Percentiles rank a stretch among this genome's conserved stretches.
phyloP scores from a whole-genome alignment of 768 basidiomycete genomes.

The Hemileccinum rubropunctum region DNA sequence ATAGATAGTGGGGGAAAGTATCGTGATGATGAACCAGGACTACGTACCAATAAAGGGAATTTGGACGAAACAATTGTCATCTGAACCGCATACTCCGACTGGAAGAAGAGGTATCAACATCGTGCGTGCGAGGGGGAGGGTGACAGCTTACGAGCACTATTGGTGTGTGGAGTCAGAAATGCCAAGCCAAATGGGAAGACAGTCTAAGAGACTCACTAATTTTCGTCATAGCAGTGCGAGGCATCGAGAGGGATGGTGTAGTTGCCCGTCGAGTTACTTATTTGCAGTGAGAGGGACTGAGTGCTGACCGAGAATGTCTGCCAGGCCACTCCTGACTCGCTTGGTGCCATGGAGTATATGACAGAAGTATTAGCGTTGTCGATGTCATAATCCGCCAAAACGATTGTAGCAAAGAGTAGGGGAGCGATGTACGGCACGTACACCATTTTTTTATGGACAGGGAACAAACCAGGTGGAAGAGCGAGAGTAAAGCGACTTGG shows the following conservation, averaged over 20 bases:
- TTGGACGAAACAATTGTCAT: conserved; percentile 14
- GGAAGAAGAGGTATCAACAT: neutral
- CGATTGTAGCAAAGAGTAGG: conserved; percentile 14
- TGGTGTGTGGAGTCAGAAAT: neutral
- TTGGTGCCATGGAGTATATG: conserved; percentile 16
- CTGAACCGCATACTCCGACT: conserved; percentile 15
- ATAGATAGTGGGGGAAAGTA: neutral
- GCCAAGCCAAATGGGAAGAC: neutral
- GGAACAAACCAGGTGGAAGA: neutral
- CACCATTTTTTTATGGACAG: conserved; percentile 4
- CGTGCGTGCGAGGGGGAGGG: neutral
- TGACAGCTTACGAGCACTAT: conserved; percentile 18
- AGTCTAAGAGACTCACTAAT: conserved; percentile 26
- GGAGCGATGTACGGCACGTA: neutral
- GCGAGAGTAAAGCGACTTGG: neutral
- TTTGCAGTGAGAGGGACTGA: neutral
- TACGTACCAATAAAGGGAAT: conserved; percentile 22
- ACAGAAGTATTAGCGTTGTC: conserved; percentile 25
- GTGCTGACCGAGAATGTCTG: conserved; percentile 1
- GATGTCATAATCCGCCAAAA: conserved; percentile 20
- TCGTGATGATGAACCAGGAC: neutral
- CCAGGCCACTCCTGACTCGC: conserved; percentile 12
- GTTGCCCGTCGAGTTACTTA: conserved; percentile 21
- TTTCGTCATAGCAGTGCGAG: conserved; percentile 21
- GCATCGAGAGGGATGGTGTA: conserved; percentile 15